phyloP scores from a whole-genome alignment of 108 stramenopile genomes.

The Cyclotella cryptica region DNA sequence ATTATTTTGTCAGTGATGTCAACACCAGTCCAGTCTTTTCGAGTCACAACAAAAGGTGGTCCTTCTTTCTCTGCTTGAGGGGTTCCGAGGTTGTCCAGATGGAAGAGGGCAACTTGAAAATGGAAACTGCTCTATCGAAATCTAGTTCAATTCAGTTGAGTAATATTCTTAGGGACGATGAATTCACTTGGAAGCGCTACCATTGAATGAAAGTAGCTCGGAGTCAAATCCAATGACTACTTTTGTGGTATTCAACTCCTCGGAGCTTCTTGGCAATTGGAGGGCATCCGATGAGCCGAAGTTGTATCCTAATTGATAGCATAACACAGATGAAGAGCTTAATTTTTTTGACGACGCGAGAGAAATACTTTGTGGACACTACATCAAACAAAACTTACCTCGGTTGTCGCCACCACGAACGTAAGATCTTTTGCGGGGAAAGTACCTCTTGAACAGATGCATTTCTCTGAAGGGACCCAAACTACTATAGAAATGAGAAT shows the following conservation, averaged over 20 bases:
- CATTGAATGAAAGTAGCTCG: background rate
- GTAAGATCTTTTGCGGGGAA: slow-evolving; percentile 18
- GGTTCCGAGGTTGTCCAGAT: slow-evolving; percentile 18
- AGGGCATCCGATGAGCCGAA: background rate
- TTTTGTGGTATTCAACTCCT: slow-evolving; percentile 13
- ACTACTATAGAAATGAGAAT: background rate
- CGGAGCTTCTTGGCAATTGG: background rate
- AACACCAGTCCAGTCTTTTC: slow-evolving; percentile 14
- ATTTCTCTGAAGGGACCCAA: background rate
- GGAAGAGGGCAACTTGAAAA: slow-evolving; percentile 12
- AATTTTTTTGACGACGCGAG: background rate
- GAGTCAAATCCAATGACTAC: slow-evolving; percentile 27
- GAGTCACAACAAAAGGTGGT: slow-evolving; percentile 16
- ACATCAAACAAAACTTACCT: background rate
- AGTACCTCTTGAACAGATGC: background rate
- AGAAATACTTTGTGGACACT: background rate
- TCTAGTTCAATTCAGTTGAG: slow-evolving; percentile 17
- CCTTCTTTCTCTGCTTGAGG: slow-evolving; percentile 2
- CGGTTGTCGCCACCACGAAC: slow-evolving; percentile 14
- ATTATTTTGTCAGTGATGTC: slow-evolving; percentile 21
- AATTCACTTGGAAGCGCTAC: background rate
- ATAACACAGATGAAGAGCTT: background rate
- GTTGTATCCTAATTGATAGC: background rate
- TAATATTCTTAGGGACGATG: slow-evolving; percentile 4
- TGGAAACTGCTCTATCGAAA: slow-evolving; percentile 9